Evolutionary conservation across 2,329 filamentous ascomycete genomes (phyloP).

Genomic region (Venturia carpophila): DNA sequence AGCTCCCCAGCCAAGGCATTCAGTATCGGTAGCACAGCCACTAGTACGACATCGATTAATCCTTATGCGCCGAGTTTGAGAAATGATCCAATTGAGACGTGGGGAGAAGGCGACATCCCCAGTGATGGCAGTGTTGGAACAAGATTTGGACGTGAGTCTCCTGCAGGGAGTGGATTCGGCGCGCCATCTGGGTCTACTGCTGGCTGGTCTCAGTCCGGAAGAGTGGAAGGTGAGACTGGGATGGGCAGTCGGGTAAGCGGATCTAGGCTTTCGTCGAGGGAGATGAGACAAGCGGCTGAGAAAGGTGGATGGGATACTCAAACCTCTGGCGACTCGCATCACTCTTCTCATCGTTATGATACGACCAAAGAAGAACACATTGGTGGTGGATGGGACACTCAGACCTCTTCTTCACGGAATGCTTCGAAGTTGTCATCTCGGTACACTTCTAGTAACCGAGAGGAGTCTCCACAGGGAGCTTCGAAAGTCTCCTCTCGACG

Average conservation of each 20-base stretch:
- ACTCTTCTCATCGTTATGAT: background rate
- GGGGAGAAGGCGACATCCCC: background rate
- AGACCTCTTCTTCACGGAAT: background rate
- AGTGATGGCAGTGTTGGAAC: constrained; percentile 11
- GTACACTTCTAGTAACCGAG: background rate
- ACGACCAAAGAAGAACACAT: background rate
- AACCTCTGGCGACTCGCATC: background rate
- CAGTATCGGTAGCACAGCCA: background rate
- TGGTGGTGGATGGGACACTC: background rate
- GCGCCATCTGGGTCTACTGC: background rate
- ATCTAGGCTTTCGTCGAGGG: background rate
- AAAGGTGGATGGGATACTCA: constrained; percentile 5
- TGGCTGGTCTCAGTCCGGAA: constrained; percentile 5
- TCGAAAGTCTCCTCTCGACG: background rate
- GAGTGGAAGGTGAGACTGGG: background rate
- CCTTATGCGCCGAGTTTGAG: background rate
- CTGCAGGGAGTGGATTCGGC: background rate
- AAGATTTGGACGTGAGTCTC: background rate
- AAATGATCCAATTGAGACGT: constrained; percentile 1
- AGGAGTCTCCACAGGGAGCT: background rate
- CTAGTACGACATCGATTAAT: constrained; percentile 9
- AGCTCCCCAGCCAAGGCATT: background rate
- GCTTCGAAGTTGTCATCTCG: background rate
- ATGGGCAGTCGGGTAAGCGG: constrained; percentile 1
- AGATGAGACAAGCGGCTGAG: background rate